Base-by-base conservation (phyloP, 208 protist species). In the Porcisia hertigi region DNA sequence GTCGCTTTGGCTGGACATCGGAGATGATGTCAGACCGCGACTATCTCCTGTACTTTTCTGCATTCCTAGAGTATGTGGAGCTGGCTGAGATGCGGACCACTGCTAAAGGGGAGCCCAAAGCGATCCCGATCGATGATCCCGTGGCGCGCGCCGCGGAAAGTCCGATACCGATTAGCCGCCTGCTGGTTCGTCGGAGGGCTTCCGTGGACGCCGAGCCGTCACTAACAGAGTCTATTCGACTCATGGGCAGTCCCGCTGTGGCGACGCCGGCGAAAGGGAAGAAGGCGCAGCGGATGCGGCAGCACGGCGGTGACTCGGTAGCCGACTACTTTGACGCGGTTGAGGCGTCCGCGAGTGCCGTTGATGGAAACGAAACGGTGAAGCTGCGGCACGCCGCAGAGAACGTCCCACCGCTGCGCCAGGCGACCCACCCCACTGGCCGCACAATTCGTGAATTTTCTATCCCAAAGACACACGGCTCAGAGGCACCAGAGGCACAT, bases 181-280 rank as follows among this genome's bases (percentile, higher is more conserved):
- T 97, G 70, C 84, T 97, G 59, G 84, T 97, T 58, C 93, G 93
- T 14, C 88, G 93, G 71, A 84, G 77, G 49, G 65, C 84, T 0
- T 70, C 75, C 41, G 85, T 85, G 54, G 85, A 91, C 16, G 89
- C 87, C 25, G 91, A 97, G 88, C 86, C 90, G n/a, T 97, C 93
- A 25, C 57, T 97, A 23, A 97, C 93, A 3, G 93, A 97, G 85
- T 86, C 90, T 49, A 91, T 97, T 66, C 89, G 93, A 14, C 88
- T 97, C 7, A 95, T 96, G 90, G 93, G 93, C 39, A 79, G 71
- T 1, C 87, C 93, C 1, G 90, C 90, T 11, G 58, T 97, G 73
- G 71, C 53, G 45, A 81, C 78, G 9, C 87, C 90, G 54, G 36
- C 73, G 2, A 89, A 88, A 69, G 81, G 84, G 52, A 85, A 81